Conservation (phyloP, 805 yeast genomes). For the Metschnikowia henanensis region DNA sequence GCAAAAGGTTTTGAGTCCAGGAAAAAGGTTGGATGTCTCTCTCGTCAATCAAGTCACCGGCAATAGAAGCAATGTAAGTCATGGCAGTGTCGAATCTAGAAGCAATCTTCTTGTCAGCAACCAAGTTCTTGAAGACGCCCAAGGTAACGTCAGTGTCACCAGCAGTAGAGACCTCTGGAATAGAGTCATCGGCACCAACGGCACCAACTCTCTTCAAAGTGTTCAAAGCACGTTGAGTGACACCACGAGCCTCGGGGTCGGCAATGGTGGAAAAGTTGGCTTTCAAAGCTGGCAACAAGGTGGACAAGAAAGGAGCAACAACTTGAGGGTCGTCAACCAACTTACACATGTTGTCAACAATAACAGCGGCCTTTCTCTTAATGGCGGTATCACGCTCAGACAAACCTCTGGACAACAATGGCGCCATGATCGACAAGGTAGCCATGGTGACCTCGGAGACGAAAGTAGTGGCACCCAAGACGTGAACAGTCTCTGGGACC, state of each 20-base stretch:
- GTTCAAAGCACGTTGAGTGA: constrained; percentile 94
- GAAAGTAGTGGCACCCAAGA: constrained; percentile 99
- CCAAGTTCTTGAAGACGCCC: constrained; percentile 73
- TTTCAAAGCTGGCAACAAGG: constrained; percentile 95
- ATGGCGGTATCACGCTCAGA: constrained; percentile 99
- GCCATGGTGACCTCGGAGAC: constrained; percentile 99
- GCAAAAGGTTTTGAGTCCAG: constrained; percentile 87
- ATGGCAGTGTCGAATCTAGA: constrained; percentile 77
- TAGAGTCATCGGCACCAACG: constrained; percentile 81
- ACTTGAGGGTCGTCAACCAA: constrained; percentile 99
- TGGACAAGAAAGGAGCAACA: constrained; percentile 98
- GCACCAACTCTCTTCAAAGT: constrained; percentile 99
- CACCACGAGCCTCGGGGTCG: constrained; percentile 99
- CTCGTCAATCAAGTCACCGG: constrained; percentile 99
- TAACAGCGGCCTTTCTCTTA: constrained; percentile 99
- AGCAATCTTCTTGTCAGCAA: constrained; percentile 65
- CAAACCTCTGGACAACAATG: constrained; percentile 98
- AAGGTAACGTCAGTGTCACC: constrained; percentile 93
- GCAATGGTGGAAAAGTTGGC: constrained; percentile 94
- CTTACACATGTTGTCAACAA: constrained; percentile 99
- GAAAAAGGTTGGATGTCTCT: constrained; percentile 86
- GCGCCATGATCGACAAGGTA: constrained; percentile 98
- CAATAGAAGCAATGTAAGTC: constrained; percentile 89
- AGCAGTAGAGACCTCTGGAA: constrained; percentile 98
- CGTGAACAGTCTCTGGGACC: constrained; percentile 98